These are phyloP conservation scores for Camellia oleifera DNA, from an alignment of 179 eudicot genomes.

Conservation along the genomic window DNA sequence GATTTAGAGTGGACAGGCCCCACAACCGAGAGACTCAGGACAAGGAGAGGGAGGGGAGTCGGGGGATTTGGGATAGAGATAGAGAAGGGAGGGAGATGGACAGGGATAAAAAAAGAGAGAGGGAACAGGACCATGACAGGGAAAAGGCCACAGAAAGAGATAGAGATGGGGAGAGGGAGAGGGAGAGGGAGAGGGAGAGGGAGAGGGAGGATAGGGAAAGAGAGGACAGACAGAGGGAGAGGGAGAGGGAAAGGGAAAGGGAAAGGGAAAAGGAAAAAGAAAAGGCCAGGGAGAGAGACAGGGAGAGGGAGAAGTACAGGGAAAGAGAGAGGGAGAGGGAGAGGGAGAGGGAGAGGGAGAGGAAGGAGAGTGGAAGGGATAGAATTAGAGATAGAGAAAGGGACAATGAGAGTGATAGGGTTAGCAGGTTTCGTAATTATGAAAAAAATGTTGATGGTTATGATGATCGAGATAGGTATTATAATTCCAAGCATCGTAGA, in stretches of 20 bases:
- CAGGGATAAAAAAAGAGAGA: conserved; percentile 36
- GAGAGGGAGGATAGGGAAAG: conserved; percentile 34
- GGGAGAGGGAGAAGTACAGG: background rate
- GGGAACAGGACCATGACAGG: conserved; percentile 33
- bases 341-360: too few species aligned
- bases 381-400: conserved; percentile 21
- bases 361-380: conserved; percentile 24
- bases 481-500: conserved; percentile 36
- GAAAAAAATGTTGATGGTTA: too few species aligned
- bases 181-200: conserved; percentile 40
- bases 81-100: conserved; percentile 38
- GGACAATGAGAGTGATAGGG: conserved; percentile 42
- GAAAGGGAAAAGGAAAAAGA: conserved; percentile 22
- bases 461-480: too few species aligned
- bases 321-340: conserved; percentile 42
- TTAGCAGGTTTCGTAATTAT: conserved; percentile 34
- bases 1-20: conserved; percentile 40
- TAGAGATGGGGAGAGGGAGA: conserved; percentile 37
- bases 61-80: conserved; percentile 34
- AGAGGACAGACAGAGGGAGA: conserved; percentile 18
- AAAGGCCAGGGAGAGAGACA: too few species aligned
- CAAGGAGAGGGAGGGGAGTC: conserved; percentile 34
- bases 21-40: conserved; percentile 41
- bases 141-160: conserved; percentile 26
- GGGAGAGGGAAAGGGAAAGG: conserved; percentile 24